phyloP scores from a whole-genome alignment of 306 rosid species.

The Cucumis hystrix region DNA sequence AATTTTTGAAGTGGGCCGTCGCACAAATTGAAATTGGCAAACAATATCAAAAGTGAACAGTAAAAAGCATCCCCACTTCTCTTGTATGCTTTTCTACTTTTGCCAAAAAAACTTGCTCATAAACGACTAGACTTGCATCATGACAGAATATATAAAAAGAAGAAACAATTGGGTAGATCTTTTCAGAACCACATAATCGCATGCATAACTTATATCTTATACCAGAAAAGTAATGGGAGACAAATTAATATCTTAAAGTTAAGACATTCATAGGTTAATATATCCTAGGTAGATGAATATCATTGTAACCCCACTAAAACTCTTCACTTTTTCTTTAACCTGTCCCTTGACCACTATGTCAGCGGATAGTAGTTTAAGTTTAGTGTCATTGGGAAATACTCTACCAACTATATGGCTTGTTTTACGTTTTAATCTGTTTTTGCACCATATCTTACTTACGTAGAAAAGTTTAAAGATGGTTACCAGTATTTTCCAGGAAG shows the following conservation, averaged over 20 bases:
- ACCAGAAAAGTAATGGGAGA: neutral
- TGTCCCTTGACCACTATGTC: neutral
- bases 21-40: neutral
- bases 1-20: neutral
- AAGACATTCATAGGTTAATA: neutral
- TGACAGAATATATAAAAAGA: neutral
- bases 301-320: neutral
- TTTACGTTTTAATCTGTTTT: too few species aligned
- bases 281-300: neutral
- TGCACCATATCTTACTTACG: too few species aligned
- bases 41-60: neutral
- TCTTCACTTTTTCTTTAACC: neutral
- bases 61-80: slow-evolving; percentile 3
- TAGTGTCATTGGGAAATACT: neutral
- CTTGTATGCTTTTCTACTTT: slow-evolving; percentile 1
- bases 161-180: neutral
- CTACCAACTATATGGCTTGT: too few species aligned
- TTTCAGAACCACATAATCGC: neutral
- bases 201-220: neutral
- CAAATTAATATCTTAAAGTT: neutral
- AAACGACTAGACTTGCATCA: neutral
- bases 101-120: neutral
- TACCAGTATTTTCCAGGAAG: slow-evolving; percentile 92
- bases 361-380: neutral
- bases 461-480: slow-evolving; percentile 10